Percentiles rank a stretch among this genome's conserved stretches.
These are phyloP conservation scores for Cytidiella melzeri DNA, from an alignment of 768 basidiomycete genomes.

Conservation along the genomic window DNA sequence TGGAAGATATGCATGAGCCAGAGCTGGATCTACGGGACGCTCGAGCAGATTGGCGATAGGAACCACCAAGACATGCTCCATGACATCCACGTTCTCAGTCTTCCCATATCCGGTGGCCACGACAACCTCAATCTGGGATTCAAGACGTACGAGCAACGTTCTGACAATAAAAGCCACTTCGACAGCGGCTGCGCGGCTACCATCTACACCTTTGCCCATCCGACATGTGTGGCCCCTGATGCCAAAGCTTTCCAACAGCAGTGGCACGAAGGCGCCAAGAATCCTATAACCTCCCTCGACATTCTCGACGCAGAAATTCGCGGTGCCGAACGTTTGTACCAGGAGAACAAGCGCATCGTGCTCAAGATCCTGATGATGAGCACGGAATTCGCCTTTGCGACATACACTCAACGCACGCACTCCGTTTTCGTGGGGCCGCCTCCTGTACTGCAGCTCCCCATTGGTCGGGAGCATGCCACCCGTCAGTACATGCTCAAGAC, in stretches of 20 bases:
- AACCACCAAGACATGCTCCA: constrained; percentile 19
- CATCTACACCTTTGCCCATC: constrained; percentile 6
- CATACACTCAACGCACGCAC: constrained; percentile 7
- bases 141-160: too few species aligned
- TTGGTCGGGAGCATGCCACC: constrained; percentile 2
- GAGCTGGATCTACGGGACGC: too few species aligned
- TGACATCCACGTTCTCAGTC: constrained; percentile 13
- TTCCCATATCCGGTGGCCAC: constrained; percentile 28
- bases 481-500: too few species aligned
- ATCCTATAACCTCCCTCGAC: background rate
- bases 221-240: background rate
- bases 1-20: too few species aligned
- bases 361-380: background rate
- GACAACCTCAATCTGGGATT: too few species aligned
- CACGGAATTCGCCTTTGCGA: constrained; percentile 4
- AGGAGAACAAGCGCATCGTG: too few species aligned
- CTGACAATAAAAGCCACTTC: too few species aligned
- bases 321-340: background rate
- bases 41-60: background rate
- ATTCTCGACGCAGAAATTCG: constrained; percentile 2
- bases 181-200: constrained; percentile 32
- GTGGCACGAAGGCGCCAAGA: background rate
- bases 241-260: background rate
- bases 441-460: too few species aligned
- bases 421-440: background rate